phyloP scores from a whole-genome alignment of 2,329 filamentous ascomycete genomes.

The Biscogniauxia sp. region DNA sequence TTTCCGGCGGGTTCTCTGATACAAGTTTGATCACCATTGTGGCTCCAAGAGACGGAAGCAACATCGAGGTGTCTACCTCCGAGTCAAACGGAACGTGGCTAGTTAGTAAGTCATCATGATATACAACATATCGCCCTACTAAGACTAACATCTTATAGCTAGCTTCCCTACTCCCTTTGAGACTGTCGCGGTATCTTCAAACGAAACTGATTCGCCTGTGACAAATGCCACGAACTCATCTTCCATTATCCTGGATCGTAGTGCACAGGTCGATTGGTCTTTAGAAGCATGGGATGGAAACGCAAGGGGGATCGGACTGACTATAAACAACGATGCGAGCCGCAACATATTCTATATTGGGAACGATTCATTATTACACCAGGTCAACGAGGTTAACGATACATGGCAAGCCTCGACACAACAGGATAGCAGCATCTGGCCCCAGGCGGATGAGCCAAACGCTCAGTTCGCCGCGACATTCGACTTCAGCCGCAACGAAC shows the following conservation, averaged over 20 bases:
- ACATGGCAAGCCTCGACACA: conserved; percentile 21
- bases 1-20: conserved; percentile 7
- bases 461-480: conserved; percentile 28
- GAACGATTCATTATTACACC: conserved; percentile 31
- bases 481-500: conserved; percentile 19
- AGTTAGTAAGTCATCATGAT: conserved; percentile 4
- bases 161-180: conserved; percentile 5
- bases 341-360: conserved; percentile 17
- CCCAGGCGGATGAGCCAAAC: conserved; percentile 30
- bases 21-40: conserved; percentile 6
- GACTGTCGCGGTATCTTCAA: not conserved
- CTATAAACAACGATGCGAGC: conserved; percentile 9
- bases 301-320: conserved; percentile 5
- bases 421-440: conserved; percentile 29
- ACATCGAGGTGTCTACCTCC: conserved; percentile 11
- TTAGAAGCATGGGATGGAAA: conserved; percentile 15
- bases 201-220: not conserved
- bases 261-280: not conserved
- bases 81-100: conserved; percentile 5
- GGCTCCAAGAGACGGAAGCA: conserved; percentile 1
- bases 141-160: not conserved
- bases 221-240: conserved; percentile 7
- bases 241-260: not conserved
- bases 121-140: not conserved
- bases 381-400: conserved; percentile 20